phyloP scores from a whole-genome alignment of 2,329 filamentous ascomycete genomes.

The Fusarium sacchari region DNA sequence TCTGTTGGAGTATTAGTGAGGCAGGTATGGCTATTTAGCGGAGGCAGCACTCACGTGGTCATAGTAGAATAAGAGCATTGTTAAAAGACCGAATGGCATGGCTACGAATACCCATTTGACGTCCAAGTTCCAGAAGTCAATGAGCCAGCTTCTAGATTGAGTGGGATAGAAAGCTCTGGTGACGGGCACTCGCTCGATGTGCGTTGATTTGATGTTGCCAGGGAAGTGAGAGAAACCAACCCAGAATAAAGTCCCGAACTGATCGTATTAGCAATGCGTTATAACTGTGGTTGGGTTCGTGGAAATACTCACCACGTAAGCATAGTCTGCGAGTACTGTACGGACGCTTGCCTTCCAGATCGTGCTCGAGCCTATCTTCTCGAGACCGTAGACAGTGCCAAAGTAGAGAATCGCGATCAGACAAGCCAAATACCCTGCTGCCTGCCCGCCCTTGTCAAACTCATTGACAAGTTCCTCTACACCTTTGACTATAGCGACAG shows the following conservation, averaged over 20 bases:
- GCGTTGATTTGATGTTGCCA: background rate
- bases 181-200: background rate
- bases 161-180: background rate
- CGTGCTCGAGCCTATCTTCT: too few species aligned
- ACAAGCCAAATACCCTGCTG: too few species aligned
- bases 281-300: too few species aligned
- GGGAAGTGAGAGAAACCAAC: background rate
- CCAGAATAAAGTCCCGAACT: background rate
- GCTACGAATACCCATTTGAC: background rate
- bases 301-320: too few species aligned
- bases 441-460: too few species aligned
- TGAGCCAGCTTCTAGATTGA: background rate
- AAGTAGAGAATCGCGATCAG: too few species aligned
- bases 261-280: too few species aligned
- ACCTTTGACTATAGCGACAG: too few species aligned
- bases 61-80: background rate
- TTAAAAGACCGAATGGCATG: background rate
- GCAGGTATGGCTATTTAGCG: rapidly evolving
- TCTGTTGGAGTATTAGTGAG: background rate
- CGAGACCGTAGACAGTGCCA: too few species aligned
- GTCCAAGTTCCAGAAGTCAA: background rate
- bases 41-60: background rate
- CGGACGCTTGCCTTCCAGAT: too few species aligned
- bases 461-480: too few species aligned
- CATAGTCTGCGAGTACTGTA: too few species aligned